These are phyloP conservation scores for Candida dubliniensis DNA, from an alignment of 1,139 yeast species.

Conservation along the genomic window DNA sequence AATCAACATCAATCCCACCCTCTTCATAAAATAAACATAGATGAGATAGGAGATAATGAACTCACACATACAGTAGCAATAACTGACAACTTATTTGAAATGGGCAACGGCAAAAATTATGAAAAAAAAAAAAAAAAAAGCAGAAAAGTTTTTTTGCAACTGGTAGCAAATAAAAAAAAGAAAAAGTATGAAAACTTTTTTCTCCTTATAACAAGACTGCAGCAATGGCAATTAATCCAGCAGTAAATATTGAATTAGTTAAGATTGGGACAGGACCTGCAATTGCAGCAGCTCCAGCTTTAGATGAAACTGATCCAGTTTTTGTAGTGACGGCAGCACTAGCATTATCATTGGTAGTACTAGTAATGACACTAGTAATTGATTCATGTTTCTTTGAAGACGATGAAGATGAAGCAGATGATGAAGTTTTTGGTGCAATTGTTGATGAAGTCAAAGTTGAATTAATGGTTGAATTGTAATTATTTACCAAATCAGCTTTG, in stretches of 20 bases:
- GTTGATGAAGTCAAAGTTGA: background rate
- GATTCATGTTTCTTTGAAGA: background rate
- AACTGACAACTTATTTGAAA: too few species aligned
- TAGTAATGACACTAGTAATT: background rate
- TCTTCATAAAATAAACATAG: too few species aligned
- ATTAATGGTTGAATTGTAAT: background rate
- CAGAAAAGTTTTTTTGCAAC: too few species aligned
- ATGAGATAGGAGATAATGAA: too few species aligned
- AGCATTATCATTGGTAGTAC: background rate
- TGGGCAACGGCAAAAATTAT: too few species aligned
- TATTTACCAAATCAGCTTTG: slow-evolving; percentile 11
- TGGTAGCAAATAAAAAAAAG: background rate
- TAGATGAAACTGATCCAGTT: background rate
- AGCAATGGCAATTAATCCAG: slow-evolving; percentile 50
- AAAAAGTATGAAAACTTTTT: background rate
- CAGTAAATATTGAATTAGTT: slow-evolving; percentile 35
- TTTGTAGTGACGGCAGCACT: too few species aligned
- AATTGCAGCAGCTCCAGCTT: background rate
- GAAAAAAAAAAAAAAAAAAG: too few species aligned
- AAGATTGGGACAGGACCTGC: slow-evolving; percentile 33
- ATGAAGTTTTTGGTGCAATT: too few species aligned
- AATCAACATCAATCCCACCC: too few species aligned
- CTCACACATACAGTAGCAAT: too few species aligned
- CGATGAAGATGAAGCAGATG: background rate
- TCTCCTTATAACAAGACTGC: slow-evolving; percentile 34